A percentile compares a stretch with the other conserved stretches of the same genome.
Conservation (phyloP, 805 yeast species). For the Candida golubevii region DNA sequence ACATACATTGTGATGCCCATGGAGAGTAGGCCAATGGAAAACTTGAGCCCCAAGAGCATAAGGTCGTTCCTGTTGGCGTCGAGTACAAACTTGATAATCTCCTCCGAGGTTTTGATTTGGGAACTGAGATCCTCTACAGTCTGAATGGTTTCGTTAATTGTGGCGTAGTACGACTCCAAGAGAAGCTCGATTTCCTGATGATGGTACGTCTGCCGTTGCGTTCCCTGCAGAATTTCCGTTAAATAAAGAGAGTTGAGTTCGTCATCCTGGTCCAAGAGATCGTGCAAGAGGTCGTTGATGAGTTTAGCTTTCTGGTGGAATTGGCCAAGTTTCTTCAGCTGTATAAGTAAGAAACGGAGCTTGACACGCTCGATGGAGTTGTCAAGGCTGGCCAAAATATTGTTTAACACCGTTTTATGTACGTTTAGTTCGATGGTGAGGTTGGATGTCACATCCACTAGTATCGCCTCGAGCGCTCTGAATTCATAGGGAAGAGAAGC, state of each 20-base stretch:
- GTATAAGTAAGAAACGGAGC: conserved; percentile 72
- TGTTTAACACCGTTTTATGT: conserved; percentile 69
- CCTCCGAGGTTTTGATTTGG: conserved; percentile 92
- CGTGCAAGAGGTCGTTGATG: conserved; percentile 81
- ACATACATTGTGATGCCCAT: conserved; percentile 75
- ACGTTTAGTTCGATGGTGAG: conserved; percentile 84
- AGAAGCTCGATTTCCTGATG: conserved; percentile 88
- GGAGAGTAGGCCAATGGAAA: conserved; percentile 78
- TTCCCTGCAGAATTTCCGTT: conserved; percentile 51
- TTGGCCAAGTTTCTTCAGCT: conserved; percentile 77
- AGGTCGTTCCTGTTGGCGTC: conserved; percentile 93
- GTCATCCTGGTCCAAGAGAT: conserved; percentile 82
- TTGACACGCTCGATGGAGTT: conserved; percentile 75
- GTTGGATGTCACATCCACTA: conserved; percentile 74
- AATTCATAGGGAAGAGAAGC: conserved; percentile 72
- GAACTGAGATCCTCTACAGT: conserved; percentile 70
- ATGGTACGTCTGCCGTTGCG: conserved; percentile 50
- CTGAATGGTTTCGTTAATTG: conserved; percentile 92
- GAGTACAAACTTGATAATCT: conserved; percentile 84
- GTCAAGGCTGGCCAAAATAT: conserved; percentile 74
- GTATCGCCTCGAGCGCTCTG: conserved; percentile 82
- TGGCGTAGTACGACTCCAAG: conserved; percentile 84
- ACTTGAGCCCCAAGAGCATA: conserved; percentile 80
- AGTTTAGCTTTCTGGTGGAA: conserved; percentile 80
- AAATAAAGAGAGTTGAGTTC: conserved; percentile 77